These are phyloP conservation scores for Metschnikowia picachoensis DNA, from an alignment of 805 yeast genomes.

Conservation along the genomic window DNA sequence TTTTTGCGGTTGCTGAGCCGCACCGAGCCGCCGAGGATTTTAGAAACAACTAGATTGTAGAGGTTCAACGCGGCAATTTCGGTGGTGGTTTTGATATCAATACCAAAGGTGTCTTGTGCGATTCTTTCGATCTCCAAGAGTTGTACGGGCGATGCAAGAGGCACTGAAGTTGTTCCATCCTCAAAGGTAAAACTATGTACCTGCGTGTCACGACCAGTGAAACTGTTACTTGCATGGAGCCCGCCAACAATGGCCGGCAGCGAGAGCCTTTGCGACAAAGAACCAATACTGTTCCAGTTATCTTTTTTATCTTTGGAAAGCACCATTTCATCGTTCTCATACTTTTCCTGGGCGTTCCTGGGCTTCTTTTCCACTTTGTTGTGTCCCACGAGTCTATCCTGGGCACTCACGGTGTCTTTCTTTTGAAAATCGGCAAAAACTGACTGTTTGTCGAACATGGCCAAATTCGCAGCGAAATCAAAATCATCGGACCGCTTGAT, in stretches of 20 bases:
- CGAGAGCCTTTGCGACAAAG: conserved; percentile 12
- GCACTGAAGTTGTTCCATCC: conserved; percentile 29
- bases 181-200: conserved; percentile 12
- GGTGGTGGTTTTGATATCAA: conserved; percentile 43
- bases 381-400: conserved; percentile 68
- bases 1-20: conserved; percentile 58
- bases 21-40: conserved; percentile 61
- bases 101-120: conserved; percentile 46
- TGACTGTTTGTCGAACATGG: conserved; percentile 73
- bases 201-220: conserved; percentile 8
- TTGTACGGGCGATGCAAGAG: conserved; percentile 75
- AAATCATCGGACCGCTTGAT: conserved; percentile 58
- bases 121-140: conserved; percentile 69
- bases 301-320: conserved; percentile 41
- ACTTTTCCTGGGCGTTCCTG: conserved; percentile 48
- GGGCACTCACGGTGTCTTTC: conserved; percentile 57
- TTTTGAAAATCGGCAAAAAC: conserved; percentile 75
- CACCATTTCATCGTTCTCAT: conserved; percentile 74
- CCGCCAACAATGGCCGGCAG: conserved; percentile 13
- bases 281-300: conserved; percentile 50
- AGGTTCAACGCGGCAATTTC: conserved; percentile 73
- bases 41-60: conserved; percentile 51
- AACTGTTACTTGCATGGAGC: neutral
- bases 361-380: conserved; percentile 48
- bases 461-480: conserved; percentile 79